These are phyloP conservation scores for Alternaria angustiovoidea DNA, from an alignment of 2,329 filamentous ascomycete species.

Conservation along the genomic window DNA sequence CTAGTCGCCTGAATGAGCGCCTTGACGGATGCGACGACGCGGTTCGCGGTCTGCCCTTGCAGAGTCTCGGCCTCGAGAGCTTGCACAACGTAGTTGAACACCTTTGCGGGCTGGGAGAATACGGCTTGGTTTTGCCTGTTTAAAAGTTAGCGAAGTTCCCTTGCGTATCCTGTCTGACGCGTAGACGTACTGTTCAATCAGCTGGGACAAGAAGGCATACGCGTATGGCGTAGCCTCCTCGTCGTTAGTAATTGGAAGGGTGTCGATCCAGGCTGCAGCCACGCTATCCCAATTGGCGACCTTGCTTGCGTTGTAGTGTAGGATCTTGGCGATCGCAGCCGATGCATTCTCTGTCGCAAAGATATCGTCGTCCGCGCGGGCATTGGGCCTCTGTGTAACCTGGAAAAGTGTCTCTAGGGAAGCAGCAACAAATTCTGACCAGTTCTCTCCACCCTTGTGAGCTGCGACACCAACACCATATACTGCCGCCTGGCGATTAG, in stretches of 20 bases:
- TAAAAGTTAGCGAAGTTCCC: constrained; percentile 1
- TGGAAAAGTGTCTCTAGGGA: constrained; percentile 85
- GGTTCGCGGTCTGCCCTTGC: constrained; percentile 80
- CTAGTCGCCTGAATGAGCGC: constrained; percentile 75
- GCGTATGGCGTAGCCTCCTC: constrained; percentile 97
- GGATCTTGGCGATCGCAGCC: constrained; percentile 94
- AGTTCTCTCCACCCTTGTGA: constrained; percentile 85
- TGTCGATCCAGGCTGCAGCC: constrained; percentile 86
- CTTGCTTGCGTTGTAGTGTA: constrained; percentile 84
- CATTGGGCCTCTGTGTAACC: constrained; percentile 79
- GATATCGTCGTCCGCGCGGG: constrained; percentile 89
- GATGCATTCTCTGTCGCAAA: constrained; percentile 98
- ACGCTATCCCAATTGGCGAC: constrained; percentile 80
- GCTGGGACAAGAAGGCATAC: constrained; percentile 87
- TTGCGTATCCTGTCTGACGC: neutral
- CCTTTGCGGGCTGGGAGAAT: constrained; percentile 76
- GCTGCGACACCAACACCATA: constrained; percentile 97
- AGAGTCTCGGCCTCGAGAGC: constrained; percentile 91
- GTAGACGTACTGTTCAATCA: constrained; percentile 88
- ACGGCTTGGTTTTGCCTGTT: constrained; percentile 84
- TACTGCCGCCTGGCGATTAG: constrained; percentile 93
- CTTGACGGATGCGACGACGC: constrained; percentile 81
- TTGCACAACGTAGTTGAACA: constrained; percentile 85
- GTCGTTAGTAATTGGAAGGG: constrained; percentile 89
- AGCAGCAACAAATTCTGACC: constrained; percentile 85